A percentile compares a stretch with the other conserved stretches of the same genome.
Conservation (phyloP, 192 early-diverging fungal species). For the Backusella psychrophila region DNA sequence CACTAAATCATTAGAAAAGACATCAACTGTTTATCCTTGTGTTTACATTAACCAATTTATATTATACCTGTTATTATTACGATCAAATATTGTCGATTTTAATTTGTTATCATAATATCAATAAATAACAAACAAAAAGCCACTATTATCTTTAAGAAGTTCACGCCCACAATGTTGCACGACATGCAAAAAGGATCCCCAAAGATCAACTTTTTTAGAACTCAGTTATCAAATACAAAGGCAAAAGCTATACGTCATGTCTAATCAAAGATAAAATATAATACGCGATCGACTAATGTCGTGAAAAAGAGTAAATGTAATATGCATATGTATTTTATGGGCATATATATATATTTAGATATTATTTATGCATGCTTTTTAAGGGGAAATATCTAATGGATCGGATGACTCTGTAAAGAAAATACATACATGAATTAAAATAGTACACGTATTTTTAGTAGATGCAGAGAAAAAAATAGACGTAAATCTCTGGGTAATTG, state of each 20-base stretch:
- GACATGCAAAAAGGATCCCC: neutral
- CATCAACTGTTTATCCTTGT: neutral
- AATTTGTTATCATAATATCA: neutral
- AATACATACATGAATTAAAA: neutral
- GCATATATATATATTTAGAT: neutral
- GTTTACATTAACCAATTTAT: neutral
- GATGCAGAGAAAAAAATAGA: neutral
- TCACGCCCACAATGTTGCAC: neutral
- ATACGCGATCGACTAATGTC: neutral
- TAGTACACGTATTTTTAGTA: neutral
- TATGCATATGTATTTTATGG: neutral
- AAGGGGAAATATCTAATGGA: neutral
- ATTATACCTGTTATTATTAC: neutral
- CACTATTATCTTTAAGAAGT: neutral
- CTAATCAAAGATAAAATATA: neutral
- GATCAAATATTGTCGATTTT: neutral
- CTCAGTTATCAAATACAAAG: neutral
- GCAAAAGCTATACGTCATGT: neutral
- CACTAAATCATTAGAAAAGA: neutral
- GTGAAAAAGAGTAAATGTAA: neutral
- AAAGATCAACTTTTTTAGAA: neutral
- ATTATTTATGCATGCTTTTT: neutral
- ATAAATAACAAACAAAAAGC: conserved; percentile 2
- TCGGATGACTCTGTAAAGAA: neutral
- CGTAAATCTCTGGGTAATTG: neutral